Percentiles rank a stretch among this genome's conserved stretches.
Conservation (phyloP, 345 rosid species). For the Moricandia moricandioides region DNA sequence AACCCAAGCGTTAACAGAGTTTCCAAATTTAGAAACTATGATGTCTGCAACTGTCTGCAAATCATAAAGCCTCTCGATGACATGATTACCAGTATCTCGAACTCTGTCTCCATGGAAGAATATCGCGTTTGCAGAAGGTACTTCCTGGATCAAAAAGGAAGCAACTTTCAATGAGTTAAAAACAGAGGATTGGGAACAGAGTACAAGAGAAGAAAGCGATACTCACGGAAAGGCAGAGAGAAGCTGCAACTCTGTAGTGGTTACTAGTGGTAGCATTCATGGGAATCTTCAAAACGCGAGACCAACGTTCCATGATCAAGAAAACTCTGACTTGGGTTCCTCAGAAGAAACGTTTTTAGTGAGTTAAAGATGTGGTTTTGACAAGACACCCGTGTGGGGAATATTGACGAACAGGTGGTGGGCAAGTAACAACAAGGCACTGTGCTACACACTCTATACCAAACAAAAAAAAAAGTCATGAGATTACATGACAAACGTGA, state of each 20-base stretch:
- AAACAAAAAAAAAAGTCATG: too few relatives aligned
- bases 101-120: conserved; percentile 78
- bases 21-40: conserved; percentile 70
- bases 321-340: neutral
- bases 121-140: conserved; percentile 67
- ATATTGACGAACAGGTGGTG: conserved; percentile 29
- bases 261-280: neutral
- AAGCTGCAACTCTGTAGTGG: conserved; percentile 60
- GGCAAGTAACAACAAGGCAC: conserved; percentile 3
- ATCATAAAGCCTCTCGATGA: conserved; percentile 74
- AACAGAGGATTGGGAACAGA: neutral
- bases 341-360: neutral
- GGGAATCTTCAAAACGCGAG: conserved; percentile 59
- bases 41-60: conserved; percentile 55
- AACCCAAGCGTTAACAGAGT: conserved; percentile 68
- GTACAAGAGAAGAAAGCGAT: neutral
- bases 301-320: conserved; percentile 62
- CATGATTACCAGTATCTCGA: conserved; percentile 56
- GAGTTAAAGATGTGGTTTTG: neutral
- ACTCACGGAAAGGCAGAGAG: conserved; percentile 47
- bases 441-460: neutral
- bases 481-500: neutral
- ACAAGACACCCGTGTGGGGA: neutral
- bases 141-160: conserved; percentile 34
- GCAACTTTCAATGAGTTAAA: neutral